phyloP scores from a whole-genome alignment of 352 stramenopile species.

The Globisporangium takayamanum region DNA sequence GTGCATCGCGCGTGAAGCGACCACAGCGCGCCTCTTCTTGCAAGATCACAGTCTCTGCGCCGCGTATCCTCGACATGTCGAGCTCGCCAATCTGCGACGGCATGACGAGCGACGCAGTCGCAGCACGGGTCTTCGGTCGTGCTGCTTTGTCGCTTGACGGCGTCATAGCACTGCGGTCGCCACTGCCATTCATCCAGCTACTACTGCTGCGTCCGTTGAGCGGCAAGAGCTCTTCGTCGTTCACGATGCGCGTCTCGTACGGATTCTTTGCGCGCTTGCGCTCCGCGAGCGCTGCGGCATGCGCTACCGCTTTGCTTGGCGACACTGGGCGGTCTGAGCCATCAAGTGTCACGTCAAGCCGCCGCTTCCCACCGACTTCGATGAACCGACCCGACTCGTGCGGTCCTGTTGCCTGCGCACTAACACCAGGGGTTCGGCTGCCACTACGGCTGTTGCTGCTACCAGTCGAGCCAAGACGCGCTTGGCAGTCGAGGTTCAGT shows the following conservation, averaged over 20 bases:
- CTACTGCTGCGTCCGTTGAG: slow-evolving; percentile 7
- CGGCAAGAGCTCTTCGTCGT: slow-evolving; percentile 75
- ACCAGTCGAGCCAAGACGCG: background rate
- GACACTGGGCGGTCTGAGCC: slow-evolving; percentile 5
- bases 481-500: slow-evolving; percentile 61
- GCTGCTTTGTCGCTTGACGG: slow-evolving; percentile 8
- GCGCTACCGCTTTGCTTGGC: background rate
- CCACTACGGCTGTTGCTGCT: no score
- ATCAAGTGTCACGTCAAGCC: background rate
- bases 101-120: slow-evolving; percentile 10
- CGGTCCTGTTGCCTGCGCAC: no score
- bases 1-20: slow-evolving; percentile 54
- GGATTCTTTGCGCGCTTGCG: slow-evolving; percentile 59
- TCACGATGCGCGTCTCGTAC: slow-evolving; percentile 82
- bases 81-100: slow-evolving; percentile 79
- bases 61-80: slow-evolving; percentile 74
- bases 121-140: slow-evolving; percentile 8
- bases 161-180: background rate
- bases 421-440: background rate
- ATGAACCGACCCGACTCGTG: slow-evolving; percentile 36
- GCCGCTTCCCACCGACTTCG: slow-evolving; percentile 55
- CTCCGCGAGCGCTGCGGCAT: slow-evolving; percentile 38
- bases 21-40: slow-evolving; percentile 65
- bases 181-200: background rate
- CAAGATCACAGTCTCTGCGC: slow-evolving; percentile 59